Conservation (phyloP, 768 basidiomycete species). For the Tubosaeta sp. region DNA sequence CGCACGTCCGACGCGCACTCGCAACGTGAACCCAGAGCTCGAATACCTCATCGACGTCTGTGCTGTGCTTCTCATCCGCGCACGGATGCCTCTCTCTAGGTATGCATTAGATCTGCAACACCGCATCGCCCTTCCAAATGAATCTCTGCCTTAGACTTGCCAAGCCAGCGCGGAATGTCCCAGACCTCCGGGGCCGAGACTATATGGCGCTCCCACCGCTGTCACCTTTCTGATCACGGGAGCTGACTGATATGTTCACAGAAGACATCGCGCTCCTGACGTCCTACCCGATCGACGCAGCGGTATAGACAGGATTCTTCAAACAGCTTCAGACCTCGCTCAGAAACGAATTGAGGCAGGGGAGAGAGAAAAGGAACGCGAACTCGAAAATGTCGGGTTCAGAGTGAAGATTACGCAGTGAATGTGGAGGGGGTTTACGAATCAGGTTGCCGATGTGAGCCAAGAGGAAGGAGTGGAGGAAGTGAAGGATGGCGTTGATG, state of each 20-base stretch:
- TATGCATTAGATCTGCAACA: slow-evolving; percentile 24
- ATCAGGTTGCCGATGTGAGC: slow-evolving; percentile 39
- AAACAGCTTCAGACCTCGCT: slow-evolving; percentile 58
- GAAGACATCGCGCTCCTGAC: slow-evolving; percentile 64
- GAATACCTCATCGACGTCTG: slow-evolving; percentile 68
- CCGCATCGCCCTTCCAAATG: neutral
- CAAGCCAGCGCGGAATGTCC: slow-evolving; percentile 38
- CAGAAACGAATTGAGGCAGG: slow-evolving; percentile 44
- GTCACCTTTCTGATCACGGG: slow-evolving; percentile 44
- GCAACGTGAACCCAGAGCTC: slow-evolving; percentile 53
- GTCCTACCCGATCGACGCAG: slow-evolving; percentile 56
- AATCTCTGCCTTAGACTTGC: slow-evolving; percentile 42
- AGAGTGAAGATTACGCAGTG: slow-evolving; percentile 53
- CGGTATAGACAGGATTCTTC: slow-evolving; percentile 66
- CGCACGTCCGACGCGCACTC: slow-evolving; percentile 50
- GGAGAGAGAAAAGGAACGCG: slow-evolving; percentile 22
- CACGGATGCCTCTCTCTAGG: slow-evolving; percentile 52
- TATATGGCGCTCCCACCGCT: slow-evolving; percentile 32
- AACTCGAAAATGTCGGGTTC: slow-evolving; percentile 39
- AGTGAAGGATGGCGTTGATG: slow-evolving; percentile 35
- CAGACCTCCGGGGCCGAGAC: slow-evolving; percentile 55
- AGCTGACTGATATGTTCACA: slow-evolving; percentile 60
- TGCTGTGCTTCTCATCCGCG: slow-evolving; percentile 61
- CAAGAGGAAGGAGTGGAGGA: slow-evolving; percentile 27
- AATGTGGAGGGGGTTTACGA: slow-evolving; percentile 67